These are phyloP conservation scores for Xanthoparmelia taractica DNA, from an alignment of 495 filamentous ascomycete genomes.

Conservation along the genomic window DNA sequence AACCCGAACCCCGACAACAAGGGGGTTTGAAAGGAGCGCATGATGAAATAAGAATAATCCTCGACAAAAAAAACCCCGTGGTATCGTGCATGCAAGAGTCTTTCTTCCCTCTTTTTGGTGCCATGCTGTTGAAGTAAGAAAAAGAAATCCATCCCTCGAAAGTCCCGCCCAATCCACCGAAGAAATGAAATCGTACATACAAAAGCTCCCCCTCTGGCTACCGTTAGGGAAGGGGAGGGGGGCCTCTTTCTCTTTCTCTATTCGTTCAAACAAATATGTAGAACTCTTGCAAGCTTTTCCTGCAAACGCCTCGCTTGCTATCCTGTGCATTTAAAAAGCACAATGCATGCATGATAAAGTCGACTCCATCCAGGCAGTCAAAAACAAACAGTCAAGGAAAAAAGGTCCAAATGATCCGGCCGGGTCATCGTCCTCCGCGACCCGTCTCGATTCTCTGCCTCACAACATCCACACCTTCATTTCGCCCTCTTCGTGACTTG, in stretches of 20 bases:
- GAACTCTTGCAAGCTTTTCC: not conserved
- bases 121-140: not conserved
- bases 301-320: conserved; percentile 10
- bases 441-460: conserved; percentile 16
- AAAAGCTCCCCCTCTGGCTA: not conserved
- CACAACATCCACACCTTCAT: conserved; percentile 13
- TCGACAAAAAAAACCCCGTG: not conserved
- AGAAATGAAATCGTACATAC: not conserved
- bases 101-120: no score
- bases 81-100: not conserved
- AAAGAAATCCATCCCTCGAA: not conserved
- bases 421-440: conserved; percentile 11
- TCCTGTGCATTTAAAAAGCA: conserved; percentile 6
- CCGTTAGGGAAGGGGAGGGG: not conserved
- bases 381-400: not conserved
- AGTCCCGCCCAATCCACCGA: not conserved
- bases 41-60: no score
- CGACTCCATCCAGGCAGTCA: conserved; percentile 3
- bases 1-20: not conserved
- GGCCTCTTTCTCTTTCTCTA: no score
- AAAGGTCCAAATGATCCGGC: not conserved
- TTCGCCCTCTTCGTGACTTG: conserved; percentile 11
- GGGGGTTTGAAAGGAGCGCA: not conserved
- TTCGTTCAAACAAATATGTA: not conserved
- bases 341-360: conserved; percentile 7